Evolutionary conservation across 208 protist species (phyloP).

Genomic region (Trypanosoma caninum): DNA sequence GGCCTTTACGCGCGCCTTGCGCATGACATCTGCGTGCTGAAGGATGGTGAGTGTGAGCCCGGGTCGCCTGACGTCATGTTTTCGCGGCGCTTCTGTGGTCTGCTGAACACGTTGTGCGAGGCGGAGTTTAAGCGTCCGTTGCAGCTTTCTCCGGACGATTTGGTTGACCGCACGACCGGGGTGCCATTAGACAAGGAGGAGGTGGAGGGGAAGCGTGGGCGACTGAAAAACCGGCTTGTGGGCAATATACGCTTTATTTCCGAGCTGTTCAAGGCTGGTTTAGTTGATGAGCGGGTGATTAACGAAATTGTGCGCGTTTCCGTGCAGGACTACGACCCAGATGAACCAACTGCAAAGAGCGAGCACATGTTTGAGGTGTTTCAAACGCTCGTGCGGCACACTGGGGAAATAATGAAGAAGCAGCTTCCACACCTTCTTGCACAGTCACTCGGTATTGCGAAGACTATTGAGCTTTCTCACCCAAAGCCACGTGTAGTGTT

Average conservation of each 20-base stretch:
- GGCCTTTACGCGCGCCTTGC: constrained; percentile 73
- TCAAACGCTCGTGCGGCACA: constrained; percentile 52
- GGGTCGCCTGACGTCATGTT: constrained; percentile 55
- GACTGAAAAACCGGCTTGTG: constrained; percentile 70
- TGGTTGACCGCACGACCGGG: constrained; percentile 66
- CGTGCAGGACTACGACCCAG: constrained; percentile 51
- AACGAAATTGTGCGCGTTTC: constrained; percentile 61
- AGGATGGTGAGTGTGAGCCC: constrained; percentile 46
- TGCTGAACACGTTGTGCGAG: constrained; percentile 60
- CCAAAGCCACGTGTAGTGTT: constrained; percentile 65
- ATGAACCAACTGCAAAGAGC: constrained; percentile 40
- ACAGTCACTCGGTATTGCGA: constrained; percentile 55
- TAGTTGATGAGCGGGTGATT: constrained; percentile 64
- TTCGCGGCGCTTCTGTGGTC: constrained; percentile 53
- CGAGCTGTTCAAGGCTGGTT: constrained; percentile 72
- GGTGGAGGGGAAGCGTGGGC: constrained; percentile 57
- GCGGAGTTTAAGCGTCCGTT: constrained; percentile 66
- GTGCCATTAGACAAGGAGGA: constrained; percentile 60
- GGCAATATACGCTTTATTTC: constrained; percentile 87
- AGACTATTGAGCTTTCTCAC: constrained; percentile 56
- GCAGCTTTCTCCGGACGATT: constrained; percentile 63
- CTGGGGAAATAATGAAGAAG: constrained; percentile 35
- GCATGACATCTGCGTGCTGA: constrained; percentile 57
- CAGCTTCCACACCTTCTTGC: constrained; percentile 34
- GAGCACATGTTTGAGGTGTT: constrained; percentile 83